A percentile compares a stretch with the other conserved stretches of the same genome.
Conservation (phyloP, 1,284 basidiomycete genomes). For the Lentinus polychrous region DNA sequence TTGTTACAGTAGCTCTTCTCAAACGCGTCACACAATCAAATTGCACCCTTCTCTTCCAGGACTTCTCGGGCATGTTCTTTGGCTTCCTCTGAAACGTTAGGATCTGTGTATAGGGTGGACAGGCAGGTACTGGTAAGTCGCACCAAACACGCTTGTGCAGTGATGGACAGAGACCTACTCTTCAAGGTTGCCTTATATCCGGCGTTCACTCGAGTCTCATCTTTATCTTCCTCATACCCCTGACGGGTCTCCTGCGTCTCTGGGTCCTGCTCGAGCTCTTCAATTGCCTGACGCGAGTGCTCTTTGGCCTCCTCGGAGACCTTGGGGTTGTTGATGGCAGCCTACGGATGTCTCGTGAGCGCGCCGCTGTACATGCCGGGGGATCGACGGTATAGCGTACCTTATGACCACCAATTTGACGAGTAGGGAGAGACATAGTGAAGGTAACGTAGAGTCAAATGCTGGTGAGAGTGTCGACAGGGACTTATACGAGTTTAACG, state of each 20-base stretch:
- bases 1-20: no score
- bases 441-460: no score
- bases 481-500: no score
- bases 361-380: neutral
- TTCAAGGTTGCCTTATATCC: constrained; percentile 47
- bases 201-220: constrained; percentile 26
- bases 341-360: constrained; percentile 14
- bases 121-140: no score
- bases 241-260: constrained; percentile 14
- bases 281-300: constrained; percentile 38
- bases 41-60: no score
- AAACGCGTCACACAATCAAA: no score
- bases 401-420: constrained; percentile 24
- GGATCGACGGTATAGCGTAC: constrained; percentile 8
- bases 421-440: constrained; percentile 17
- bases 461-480: no score
- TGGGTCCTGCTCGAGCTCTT: constrained; percentile 26
- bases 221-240: constrained; percentile 17
- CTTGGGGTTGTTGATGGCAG: constrained; percentile 38
- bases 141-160: no score
- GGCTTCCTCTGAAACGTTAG: no score
- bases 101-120: no score
- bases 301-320: constrained; percentile 45
- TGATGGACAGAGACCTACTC: constrained; percentile 29
- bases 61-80: no score